These are phyloP conservation scores for Trichosanthes truncata DNA, from an alignment of 306 rosid species.

Conservation along the genomic window DNA sequence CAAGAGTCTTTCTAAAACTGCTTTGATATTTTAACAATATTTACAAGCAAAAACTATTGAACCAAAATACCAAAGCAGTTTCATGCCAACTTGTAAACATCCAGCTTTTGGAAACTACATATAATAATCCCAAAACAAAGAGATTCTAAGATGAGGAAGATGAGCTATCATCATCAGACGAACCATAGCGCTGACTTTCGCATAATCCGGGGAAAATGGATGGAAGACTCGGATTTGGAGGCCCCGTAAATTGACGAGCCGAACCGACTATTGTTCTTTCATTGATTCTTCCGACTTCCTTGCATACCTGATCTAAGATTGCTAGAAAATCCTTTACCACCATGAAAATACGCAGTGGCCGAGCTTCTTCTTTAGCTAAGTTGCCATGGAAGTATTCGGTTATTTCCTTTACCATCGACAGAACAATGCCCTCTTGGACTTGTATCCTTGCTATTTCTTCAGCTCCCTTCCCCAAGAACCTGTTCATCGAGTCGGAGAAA, in stretches of 20 bases:
- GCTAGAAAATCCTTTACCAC: slow-evolving; percentile 78
- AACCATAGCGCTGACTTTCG: slow-evolving; percentile 35
- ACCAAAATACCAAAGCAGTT: slow-evolving; percentile 2
- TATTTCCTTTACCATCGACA: slow-evolving; percentile 61
- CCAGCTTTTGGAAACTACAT: neutral
- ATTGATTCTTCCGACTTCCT: slow-evolving; percentile 65
- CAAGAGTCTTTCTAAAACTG: neutral
- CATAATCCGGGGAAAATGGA: slow-evolving; percentile 36
- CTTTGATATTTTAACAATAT: neutral
- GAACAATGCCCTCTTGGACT: slow-evolving; percentile 41
- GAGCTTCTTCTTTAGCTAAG: slow-evolving; percentile 87
- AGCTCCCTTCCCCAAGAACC: slow-evolving; percentile 53
- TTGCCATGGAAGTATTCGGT: slow-evolving; percentile 82
- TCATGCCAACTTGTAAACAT: neutral
- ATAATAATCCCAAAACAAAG: neutral
- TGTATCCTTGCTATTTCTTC: slow-evolving; percentile 52
- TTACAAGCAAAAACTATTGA: neutral
- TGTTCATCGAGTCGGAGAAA: slow-evolving; percentile 51
- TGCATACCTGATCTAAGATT: slow-evolving; percentile 70
- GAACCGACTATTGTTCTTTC: slow-evolving; percentile 68
- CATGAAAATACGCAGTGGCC: slow-evolving; percentile 58
- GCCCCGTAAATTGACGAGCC: slow-evolving; percentile 30
- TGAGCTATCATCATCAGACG: slow-evolving; percentile 38
- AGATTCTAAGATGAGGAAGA: slow-evolving; percentile 20
- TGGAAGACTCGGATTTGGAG: slow-evolving; percentile 22